Percentiles rank a stretch among this genome's conserved stretches.
Evolutionary conservation across 2,329 filamentous ascomycete species (phyloP).

Genomic region (Pestalotiopsis sp.): DNA sequence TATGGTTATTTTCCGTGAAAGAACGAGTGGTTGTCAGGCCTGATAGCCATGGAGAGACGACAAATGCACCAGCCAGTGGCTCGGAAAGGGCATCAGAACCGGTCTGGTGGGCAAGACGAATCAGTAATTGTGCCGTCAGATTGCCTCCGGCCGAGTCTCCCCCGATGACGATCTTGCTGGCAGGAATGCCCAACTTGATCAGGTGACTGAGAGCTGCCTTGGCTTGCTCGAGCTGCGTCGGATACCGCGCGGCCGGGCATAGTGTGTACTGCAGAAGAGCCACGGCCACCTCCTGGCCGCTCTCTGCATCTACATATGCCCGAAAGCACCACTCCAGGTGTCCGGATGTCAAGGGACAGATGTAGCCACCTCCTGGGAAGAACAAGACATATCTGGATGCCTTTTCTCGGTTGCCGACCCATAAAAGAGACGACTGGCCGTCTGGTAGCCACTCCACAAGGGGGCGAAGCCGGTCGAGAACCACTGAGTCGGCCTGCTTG

Average conservation of each 20-base stretch:
- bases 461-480: constrained; percentile 11
- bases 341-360: constrained; percentile 11
- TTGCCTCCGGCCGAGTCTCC: constrained; percentile 39
- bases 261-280: constrained; percentile 36
- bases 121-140: constrained; percentile 30
- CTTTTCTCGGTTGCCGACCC: constrained; percentile 13
- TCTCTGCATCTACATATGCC: constrained; percentile 11
- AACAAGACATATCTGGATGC: constrained; percentile 13
- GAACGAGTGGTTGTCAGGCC: constrained; percentile 19
- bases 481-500: not conserved
- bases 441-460: constrained; percentile 13
- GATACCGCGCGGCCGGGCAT: constrained; percentile 28
- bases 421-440: constrained; percentile 11
- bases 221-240: constrained; percentile 33
- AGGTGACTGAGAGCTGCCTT: constrained; percentile 31
- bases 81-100: constrained; percentile 22
- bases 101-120: constrained; percentile 31
- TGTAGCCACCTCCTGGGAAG: constrained; percentile 15
- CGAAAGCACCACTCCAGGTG: constrained; percentile 15
- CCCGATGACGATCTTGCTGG: constrained; percentile 33
- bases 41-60: constrained; percentile 34
- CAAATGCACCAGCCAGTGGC: constrained; percentile 30
- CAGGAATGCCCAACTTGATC: constrained; percentile 27
- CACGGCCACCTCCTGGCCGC: constrained; percentile 26
- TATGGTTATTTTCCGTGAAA: constrained; percentile 25